Percentiles rank a stretch among this genome's conserved stretches.
Conservation (phyloP, 345 rosid species). For the Gossypium stocksii region DNA sequence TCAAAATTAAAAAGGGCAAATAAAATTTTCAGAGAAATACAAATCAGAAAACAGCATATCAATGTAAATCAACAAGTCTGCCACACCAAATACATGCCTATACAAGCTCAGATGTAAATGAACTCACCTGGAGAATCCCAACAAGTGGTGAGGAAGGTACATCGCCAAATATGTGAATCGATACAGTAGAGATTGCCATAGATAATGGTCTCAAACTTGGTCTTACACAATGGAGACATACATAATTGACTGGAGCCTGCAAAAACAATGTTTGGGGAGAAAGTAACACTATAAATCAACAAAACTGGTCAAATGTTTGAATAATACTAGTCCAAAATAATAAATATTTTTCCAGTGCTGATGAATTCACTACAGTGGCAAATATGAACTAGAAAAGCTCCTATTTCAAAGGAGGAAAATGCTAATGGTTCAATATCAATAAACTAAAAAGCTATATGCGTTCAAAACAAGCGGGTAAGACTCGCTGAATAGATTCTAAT, state of each 20-base stretch:
- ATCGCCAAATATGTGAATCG: conserved; percentile 93
- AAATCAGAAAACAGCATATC: background rate
- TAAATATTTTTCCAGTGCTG: background rate
- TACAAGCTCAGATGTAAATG: background rate
- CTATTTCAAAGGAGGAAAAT: background rate
- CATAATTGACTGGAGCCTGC: conserved; percentile 93
- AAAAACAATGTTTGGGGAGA: background rate
- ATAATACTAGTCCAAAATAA: background rate
- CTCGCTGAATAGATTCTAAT: background rate
- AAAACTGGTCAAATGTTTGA: conserved; percentile 6
- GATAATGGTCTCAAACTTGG: conserved; percentile 90
- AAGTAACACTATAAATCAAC: background rate
- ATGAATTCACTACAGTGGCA: background rate
- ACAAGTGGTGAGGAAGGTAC: conserved; percentile 98
- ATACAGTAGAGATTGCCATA: conserved; percentile 88
- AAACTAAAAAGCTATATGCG: conserved; percentile 1
- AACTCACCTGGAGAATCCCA: conserved; percentile 78
- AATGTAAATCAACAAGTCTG: background rate
- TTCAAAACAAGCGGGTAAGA: conserved; percentile 8
- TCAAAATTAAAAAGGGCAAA: background rate
- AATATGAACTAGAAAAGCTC: background rate
- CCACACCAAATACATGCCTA: background rate
- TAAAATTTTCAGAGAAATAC: background rate
- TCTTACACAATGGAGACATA: conserved; percentile 86
- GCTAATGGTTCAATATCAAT: background rate